Conservation (phyloP, 2,329 filamentous ascomycete species). For the Neonectria neomacrospora region DNA sequence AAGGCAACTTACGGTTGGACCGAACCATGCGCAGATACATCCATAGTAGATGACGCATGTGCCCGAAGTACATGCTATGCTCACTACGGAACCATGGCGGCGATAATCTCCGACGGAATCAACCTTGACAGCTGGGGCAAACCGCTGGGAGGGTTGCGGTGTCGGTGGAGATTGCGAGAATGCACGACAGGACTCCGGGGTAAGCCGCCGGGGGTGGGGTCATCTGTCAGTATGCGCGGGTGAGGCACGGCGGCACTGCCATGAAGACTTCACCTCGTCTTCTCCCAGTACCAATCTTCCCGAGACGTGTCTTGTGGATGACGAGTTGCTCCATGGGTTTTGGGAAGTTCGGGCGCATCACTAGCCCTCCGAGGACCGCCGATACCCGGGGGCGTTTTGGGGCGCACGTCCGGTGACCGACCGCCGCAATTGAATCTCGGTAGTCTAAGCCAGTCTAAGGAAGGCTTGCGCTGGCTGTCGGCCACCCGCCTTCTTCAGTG, state of each 20-base stretch:
- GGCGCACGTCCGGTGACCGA: neutral
- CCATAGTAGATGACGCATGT: neutral
- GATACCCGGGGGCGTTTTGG: neutral
- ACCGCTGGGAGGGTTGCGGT: slow-evolving; percentile 8
- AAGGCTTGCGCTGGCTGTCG: neutral
- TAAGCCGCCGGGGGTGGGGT: slow-evolving; percentile 2
- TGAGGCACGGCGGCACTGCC: neutral
- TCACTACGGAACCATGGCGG: neutral
- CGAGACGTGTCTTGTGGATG: neutral
- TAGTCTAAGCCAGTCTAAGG: neutral
- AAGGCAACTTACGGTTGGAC: neutral
- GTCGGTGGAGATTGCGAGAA: slow-evolving; percentile 18
- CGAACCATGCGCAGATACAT: slow-evolving; percentile 4
- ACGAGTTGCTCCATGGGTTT: neutral
- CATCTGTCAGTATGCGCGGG: neutral
- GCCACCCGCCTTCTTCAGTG: neutral
- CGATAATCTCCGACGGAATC: neutral
- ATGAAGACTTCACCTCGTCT: neutral
- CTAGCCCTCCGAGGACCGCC: neutral
- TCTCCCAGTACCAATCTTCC: neutral
- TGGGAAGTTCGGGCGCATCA: neutral
- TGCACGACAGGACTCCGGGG: slow-evolving; percentile 14
- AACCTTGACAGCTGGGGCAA: slow-evolving; percentile 1
- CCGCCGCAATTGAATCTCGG: neutral
- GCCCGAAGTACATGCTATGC: neutral